Percentiles rank a stretch among this genome's conserved stretches.
Conservation (phyloP, 2,329 filamentous ascomycete genomes). For the Didymella pomorum region DNA sequence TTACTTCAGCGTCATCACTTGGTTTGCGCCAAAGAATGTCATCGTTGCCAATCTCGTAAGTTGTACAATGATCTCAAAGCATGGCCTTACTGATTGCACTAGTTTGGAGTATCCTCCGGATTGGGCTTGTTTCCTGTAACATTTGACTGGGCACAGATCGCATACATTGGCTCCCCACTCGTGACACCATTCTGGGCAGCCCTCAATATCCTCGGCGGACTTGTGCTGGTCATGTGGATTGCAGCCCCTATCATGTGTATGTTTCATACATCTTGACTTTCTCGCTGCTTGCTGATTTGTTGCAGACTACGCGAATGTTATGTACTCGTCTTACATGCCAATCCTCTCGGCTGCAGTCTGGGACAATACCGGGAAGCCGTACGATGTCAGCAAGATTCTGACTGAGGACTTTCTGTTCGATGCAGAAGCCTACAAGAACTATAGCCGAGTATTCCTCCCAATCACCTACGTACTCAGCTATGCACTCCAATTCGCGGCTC, state of each 20-base stretch:
- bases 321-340: slow-evolving; percentile 85
- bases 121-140: slow-evolving; percentile 84
- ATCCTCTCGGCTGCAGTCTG: slow-evolving; percentile 86
- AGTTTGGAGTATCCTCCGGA: slow-evolving; percentile 84
- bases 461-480: slow-evolving; percentile 90
- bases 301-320: slow-evolving; percentile 74
- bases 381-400: slow-evolving; percentile 82
- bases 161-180: slow-evolving; percentile 83
- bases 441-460: slow-evolving; percentile 83
- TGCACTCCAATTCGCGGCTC: slow-evolving; percentile 82
- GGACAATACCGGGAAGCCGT: slow-evolving; percentile 81
- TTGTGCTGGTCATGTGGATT: slow-evolving; percentile 86
- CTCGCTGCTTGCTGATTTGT: slow-evolving; percentile 10
- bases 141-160: slow-evolving; percentile 91
- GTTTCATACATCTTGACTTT: slow-evolving; percentile 20
- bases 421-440: slow-evolving; percentile 75
- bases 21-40: slow-evolving; percentile 87
- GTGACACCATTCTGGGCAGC: slow-evolving; percentile 87
- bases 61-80: background rate
- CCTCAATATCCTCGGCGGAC: slow-evolving; percentile 81
- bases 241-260: slow-evolving; percentile 75
- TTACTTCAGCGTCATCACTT: slow-evolving; percentile 89
- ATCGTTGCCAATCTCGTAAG: slow-evolving; percentile 77
- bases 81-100: slow-evolving; percentile 16
- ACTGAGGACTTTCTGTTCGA: slow-evolving; percentile 82